These are phyloP conservation scores for Fragilaria crotonensis DNA, from an alignment of 108 stramenopile species.

Conservation along the genomic window DNA sequence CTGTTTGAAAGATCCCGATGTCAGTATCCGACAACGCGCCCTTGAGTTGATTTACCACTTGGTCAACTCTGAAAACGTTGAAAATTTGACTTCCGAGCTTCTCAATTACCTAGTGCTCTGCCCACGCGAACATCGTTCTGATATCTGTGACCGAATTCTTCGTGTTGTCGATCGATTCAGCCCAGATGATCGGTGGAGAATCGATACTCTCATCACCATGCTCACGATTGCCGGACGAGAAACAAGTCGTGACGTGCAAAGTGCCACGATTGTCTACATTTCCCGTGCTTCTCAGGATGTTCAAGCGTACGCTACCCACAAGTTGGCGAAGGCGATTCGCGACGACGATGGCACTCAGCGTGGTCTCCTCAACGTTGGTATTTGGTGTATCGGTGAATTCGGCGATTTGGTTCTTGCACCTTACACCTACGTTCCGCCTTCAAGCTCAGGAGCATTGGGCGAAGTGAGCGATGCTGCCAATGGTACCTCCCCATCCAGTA, in stretches of 20 bases:
- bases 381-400: constrained; percentile 94
- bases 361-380: constrained; percentile 82
- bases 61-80: constrained; percentile 88
- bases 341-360: constrained; percentile 86
- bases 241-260: constrained; percentile 69
- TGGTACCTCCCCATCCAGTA: constrained; percentile 9
- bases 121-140: constrained; percentile 84
- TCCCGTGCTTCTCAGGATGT: constrained; percentile 63
- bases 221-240: constrained; percentile 92
- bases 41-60: constrained; percentile 96
- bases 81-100: constrained; percentile 86
- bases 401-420: constrained; percentile 67
- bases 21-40: constrained; percentile 97
- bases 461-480: constrained; percentile 10
- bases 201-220: constrained; percentile 94
- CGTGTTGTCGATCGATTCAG: constrained; percentile 89
- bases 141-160: constrained; percentile 84
- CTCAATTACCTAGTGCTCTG: constrained; percentile 97
- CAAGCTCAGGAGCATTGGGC: background rate
- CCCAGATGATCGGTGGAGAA: constrained; percentile 86
- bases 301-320: constrained; percentile 89
- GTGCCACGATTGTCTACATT: constrained; percentile 76
- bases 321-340: constrained; percentile 76
- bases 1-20: constrained; percentile 98
- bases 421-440: constrained; percentile 58